Base-by-base conservation (phyloP, 2,329 filamentous ascomycete genomes). In the Colletotrichum scovillei region DNA sequence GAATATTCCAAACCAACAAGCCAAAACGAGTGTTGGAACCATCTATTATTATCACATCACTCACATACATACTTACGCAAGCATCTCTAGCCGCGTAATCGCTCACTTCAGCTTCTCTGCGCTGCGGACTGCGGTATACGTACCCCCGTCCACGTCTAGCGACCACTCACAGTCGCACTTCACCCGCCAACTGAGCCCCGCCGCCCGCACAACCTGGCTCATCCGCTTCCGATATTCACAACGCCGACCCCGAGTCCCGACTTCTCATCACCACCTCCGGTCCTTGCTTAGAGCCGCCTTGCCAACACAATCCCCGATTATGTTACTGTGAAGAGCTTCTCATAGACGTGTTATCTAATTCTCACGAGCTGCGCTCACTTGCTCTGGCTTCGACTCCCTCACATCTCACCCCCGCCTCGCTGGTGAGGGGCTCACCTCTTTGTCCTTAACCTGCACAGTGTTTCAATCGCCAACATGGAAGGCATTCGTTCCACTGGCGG, bases 401-500 rank as follows among this genome's bases (percentile, higher is more conserved):
- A 16, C 26, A 24, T 63, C 56, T 58, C 35, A 60, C 59, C 66
- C 32, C 42, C 19, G 38, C 53, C 38, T 57, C 52, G 53, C 53
- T 49, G 66, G 66, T 64, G 70, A 73, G 70, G 70, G 66, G 65
- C 66, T 26, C 30, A 32, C 70, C 30, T 69, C 66, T n/a, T 55
- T 64, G 56, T 63, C 58, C 28, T 55, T 57, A 52, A 22, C 46
- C 22, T 9, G 42, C 49, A 30, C 26, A 38, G 16, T 35, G 30
- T 32, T 22, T 38, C 46, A 26, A 35, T n/a, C 8, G 55, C 64
- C 69, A 73, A 55, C 74, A 90, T 89, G 88, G 87, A 87, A 69
- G 87, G 86, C 0, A 85, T 88, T 69, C 78, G 88, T n/a, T 85
- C 87, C 11, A 79, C 85, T 60, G 85, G 86, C 68, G 87, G 87